Base-by-base conservation (phyloP, 2,329 filamentous ascomycete species). In the Leptosphaerulina australis region DNA sequence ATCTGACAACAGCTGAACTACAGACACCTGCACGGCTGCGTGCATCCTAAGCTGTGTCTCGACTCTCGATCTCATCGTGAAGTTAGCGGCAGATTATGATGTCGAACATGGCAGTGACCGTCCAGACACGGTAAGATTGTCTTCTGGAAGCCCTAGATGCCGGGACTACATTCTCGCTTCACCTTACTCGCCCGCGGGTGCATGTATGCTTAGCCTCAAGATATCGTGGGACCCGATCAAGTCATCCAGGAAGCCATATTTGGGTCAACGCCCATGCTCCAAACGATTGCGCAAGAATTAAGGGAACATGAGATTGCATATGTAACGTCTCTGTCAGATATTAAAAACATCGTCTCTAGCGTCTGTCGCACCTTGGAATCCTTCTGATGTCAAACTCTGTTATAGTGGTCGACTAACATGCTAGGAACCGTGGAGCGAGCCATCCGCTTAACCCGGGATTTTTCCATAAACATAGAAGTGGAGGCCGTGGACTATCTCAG, bases 251-350 rank as follows among this genome's bases (percentile, higher is more conserved):
- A 15, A 30, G 14, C 20, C 15, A 29, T 33, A 21, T 33, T 41
- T 46, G 37, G 41, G 26, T 45, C 24, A 34, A 34, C 26, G 29
- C 43, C 52, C 17, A 49, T 46, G 40, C 37, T 44, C 34, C 34
- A 44, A 44, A 35, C 10, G 49, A 62, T 64, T 64, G 60, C 62
- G 62, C 62, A 64, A 64, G 37, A 53, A 17, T 14, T 25, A 30
- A 37, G 22, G 24, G 17, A 44, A 29, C 28, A 39, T 22, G n/a
- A 37, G 7, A 18, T 43, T 15, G 46, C 26, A 44, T 14, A 3
- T 30, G 22, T 44, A 34, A 50, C 47, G 35, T 40, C 29, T 44
- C 10, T 17, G 35, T 22, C 15, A 40, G 33, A 29, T 9, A 21
- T 26, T 12, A 22, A 18, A 38, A 21, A 20, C 22, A 29, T 8